Evolutionary conservation across 2,329 filamentous ascomycete genomes (phyloP).

Genomic region (Pestalotiopsis sp.): DNA sequence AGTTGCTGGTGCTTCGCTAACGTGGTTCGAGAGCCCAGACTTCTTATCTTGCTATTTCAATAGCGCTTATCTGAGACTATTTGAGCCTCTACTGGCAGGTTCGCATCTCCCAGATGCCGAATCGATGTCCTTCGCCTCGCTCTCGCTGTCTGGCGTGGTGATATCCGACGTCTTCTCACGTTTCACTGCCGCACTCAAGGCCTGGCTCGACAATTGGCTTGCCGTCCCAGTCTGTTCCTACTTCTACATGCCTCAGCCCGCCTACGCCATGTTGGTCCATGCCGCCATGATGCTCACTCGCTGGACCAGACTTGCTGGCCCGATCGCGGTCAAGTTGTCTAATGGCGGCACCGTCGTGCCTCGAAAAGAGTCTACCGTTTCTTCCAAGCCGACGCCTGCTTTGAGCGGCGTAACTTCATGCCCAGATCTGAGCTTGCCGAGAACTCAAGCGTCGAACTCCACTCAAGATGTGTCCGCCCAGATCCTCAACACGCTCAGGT

Average conservation of each 20-base stretch:
- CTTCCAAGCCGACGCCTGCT: neutral
- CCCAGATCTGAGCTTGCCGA: neutral
- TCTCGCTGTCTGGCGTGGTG: neutral
- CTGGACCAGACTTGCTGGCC: neutral
- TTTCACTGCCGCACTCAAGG: neutral
- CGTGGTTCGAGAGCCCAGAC: neutral
- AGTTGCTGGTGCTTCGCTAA: neutral
- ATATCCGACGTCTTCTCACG: neutral
- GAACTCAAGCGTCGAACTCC: neutral
- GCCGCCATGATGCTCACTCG: conserved; percentile 3
- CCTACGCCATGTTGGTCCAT: neutral
- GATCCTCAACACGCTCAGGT: neutral
- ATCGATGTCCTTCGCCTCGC: neutral
- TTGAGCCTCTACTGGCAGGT: conserved; percentile 1
- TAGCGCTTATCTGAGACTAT: neutral
- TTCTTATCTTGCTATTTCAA: conserved; percentile 3
- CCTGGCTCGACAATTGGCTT: conserved; percentile 2
- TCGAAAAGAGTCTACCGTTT: neutral
- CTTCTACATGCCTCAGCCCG: conserved; percentile 4
- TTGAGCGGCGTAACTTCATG: conserved; percentile 2
- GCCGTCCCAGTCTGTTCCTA: conserved; percentile 3
- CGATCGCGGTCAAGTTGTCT: neutral
- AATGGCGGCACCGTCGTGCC: neutral
- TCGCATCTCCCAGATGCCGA: conserved; percentile 2
- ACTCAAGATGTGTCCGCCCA: neutral